phyloP scores from a whole-genome alignment of 208 protist species.

The Borovskyia barvae region DNA sequence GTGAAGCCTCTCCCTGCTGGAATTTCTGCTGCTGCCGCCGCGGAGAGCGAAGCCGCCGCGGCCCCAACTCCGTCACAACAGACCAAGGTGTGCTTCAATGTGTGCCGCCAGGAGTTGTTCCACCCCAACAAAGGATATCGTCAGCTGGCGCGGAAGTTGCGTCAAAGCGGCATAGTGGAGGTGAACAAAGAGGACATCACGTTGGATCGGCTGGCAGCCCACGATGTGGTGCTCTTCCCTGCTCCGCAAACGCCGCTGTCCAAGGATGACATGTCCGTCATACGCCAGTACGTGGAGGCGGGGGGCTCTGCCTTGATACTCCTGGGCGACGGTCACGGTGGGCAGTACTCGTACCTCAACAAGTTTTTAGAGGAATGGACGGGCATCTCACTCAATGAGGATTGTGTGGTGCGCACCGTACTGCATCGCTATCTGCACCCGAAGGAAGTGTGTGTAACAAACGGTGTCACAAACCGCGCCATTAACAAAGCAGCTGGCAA shows the following conservation, averaged over 20 bases:
- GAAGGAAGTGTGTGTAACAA: conserved; percentile 93
- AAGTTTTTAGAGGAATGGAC: conserved; percentile 83
- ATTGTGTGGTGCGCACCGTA: conserved; percentile 93
- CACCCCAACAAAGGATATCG: conserved; percentile 90
- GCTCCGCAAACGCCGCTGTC: conserved; percentile 75
- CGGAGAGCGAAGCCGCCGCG: conserved; percentile 10
- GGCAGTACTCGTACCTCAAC: conserved; percentile 80
- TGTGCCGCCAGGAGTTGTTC: conserved; percentile 86
- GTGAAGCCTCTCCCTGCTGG: not conserved
- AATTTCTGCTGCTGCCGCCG: not conserved
- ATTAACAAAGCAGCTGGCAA: conserved; percentile 93
- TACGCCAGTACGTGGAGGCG: conserved; percentile 83
- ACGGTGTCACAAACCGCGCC: conserved; percentile 94
- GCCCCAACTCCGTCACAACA: conserved; percentile 4
- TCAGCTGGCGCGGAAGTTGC: conserved; percentile 76
- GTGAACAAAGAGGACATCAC: conserved; percentile 91
- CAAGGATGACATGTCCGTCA: conserved; percentile 67
- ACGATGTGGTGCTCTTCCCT: conserved; percentile 82
- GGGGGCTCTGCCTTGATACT: conserved; percentile 92
- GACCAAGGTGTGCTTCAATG: conserved; percentile 87
- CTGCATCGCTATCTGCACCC: conserved; percentile 97
- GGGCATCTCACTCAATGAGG: conserved; percentile 92
- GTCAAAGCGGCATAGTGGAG: conserved; percentile 69
- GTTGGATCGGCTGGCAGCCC: conserved; percentile 61
- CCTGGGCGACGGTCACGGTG: conserved; percentile 92